A percentile compares a stretch with the other conserved stretches of the same genome.
Conservation (phyloP, 768 basidiomycete species). For the Boletus fagicola region DNA sequence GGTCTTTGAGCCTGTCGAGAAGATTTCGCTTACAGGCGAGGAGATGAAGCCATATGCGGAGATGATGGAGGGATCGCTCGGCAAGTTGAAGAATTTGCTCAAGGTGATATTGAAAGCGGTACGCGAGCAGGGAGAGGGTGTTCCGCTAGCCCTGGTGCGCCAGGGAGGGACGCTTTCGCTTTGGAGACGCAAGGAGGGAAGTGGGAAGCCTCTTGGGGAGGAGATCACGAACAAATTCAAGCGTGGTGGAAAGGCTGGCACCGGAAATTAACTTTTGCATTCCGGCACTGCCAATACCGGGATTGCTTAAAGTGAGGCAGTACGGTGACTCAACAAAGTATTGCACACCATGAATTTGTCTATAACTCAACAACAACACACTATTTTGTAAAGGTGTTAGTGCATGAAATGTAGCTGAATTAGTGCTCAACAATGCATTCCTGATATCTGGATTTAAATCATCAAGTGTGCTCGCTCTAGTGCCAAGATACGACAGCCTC, state of each 20-base stretch:
- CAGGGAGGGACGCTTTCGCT: slow-evolving; percentile 42
- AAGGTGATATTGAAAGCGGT: slow-evolving; percentile 46
- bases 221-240: slow-evolving; percentile 26
- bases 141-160: slow-evolving; percentile 56
- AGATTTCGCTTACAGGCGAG: slow-evolving; percentile 38
- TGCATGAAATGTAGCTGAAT: too few relatives aligned
- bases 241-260: neutral
- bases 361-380: too few relatives aligned
- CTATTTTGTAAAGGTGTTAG: too few relatives aligned
- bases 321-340: too few relatives aligned
- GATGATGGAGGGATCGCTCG: slow-evolving; percentile 20
- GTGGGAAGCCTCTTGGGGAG: slow-evolving; percentile 18
- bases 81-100: slow-evolving; percentile 29
- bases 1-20: slow-evolving; percentile 48
- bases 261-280: neutral
- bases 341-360: too few relatives aligned
- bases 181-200: slow-evolving; percentile 42
- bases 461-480: too few relatives aligned
- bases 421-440: too few relatives aligned
- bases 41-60: slow-evolving; percentile 25
- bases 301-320: too few relatives aligned
- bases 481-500: too few relatives aligned
- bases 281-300: neutral
- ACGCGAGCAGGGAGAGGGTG: slow-evolving; percentile 49
- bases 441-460: too few relatives aligned